Base-by-base conservation (phyloP, 805 yeast genomes). In the Komagataella pastoris region DNA sequence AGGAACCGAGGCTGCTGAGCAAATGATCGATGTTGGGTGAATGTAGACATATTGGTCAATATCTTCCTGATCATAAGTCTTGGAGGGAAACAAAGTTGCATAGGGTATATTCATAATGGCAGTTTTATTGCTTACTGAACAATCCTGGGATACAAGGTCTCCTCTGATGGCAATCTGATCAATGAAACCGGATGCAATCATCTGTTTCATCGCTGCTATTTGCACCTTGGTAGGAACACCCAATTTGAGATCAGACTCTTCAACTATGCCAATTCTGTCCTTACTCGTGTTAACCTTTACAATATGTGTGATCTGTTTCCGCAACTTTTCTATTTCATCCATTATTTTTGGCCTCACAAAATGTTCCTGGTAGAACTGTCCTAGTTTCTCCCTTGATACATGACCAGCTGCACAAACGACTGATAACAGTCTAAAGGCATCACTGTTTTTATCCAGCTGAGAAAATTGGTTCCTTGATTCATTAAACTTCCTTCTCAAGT, bases 151-250 rank as follows among this genome's bases (percentile, higher is more conserved):
- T 6, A 81, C 67, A 36, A 80, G 58, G 60, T 90, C 97, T 1
- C 88, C 90, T 55, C 98, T 74, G 14, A 88, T 77, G 1, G 95
- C 95, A 19, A 91, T 76, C 61, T 87, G 95, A 64, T 93, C 99
- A 45, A 93, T 74, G 59, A 86, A 93, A 0, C 98, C 99, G 0
- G 97, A 83, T 5, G 96, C 79, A 3, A 91, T 73, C 81, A 93
- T 90, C 66, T 93, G 99, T 61, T 88, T 90, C 55, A 93, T 66
- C 0, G 93, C 85, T 51, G 80, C 76, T 4, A 88, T 62, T 67
- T 93, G 99, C 5, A 67, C 62, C 44, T 78, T 76, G 7, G 75
- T 67, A 0, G 97, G 97, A 6, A 85, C 77, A 0, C 72, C 77
- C n/a, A 86, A 66, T 60, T 73, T 79, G 57, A 80, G 56, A 12